Conservation (phyloP, 768 basidiomycete species). For the Tremella mesenterica region DNA sequence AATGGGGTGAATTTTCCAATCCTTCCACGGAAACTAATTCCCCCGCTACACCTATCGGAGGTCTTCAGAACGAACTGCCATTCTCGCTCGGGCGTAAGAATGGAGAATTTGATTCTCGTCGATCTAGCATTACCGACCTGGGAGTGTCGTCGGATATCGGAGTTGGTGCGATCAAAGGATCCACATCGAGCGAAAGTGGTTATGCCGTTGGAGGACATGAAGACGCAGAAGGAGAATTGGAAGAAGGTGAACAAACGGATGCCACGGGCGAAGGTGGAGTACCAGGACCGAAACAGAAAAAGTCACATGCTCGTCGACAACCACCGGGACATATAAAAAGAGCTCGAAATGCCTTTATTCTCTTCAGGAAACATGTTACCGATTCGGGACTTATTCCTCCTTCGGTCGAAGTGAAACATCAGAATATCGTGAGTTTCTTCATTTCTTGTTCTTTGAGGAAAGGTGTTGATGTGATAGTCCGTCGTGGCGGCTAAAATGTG, state of each 20-base stretch:
- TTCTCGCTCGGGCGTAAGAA: neutral
- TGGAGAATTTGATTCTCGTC: neutral
- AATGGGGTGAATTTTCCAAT: neutral
- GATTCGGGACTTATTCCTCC: slow-evolving; percentile 43
- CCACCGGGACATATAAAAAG: slow-evolving; percentile 44
- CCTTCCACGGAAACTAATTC: neutral
- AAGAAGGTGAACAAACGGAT: neutral
- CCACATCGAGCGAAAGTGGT: neutral
- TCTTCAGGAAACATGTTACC: slow-evolving; percentile 45
- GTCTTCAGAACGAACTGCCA: neutral
- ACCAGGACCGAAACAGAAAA: slow-evolving; percentile 32
- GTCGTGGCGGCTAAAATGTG: slow-evolving; percentile 45
- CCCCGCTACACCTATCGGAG: neutral
- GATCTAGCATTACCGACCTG: neutral
- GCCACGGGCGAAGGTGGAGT: slow-evolving; percentile 8
- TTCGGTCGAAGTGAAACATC: slow-evolving; percentile 43
- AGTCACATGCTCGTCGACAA: slow-evolving; percentile 43
- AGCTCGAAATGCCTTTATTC: slow-evolving; percentile 45
- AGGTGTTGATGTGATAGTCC: no score
- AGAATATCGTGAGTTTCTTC: no score
- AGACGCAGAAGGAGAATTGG: neutral
- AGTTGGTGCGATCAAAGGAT: neutral
- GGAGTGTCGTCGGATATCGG: neutral
- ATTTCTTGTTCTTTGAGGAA: no score
- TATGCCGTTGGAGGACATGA: neutral